Evolutionary conservation across 2,329 filamentous ascomycete genomes (phyloP), one percentile per base, ranked within the genome.

Genomic region (Amauroascus niger): DNA sequence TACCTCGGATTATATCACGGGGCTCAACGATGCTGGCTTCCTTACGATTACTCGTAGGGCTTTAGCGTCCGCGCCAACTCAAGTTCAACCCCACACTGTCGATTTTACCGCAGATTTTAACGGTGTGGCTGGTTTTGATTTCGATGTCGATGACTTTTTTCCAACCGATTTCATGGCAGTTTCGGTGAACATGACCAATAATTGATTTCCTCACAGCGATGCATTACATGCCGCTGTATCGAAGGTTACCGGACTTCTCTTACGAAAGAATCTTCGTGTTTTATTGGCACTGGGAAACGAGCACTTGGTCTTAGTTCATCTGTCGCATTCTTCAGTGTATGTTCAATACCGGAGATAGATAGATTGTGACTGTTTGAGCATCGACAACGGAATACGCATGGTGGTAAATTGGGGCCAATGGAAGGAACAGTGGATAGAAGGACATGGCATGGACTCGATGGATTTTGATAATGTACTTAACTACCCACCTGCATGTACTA

Each of bases 71-170:
- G 32, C 16, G 18, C 18, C 13, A 2, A 5, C 39, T 9, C 33
- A 35, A 35, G n/a, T 24, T n/a, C 39, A 43, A 30, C 13, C 33
- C 14, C 22, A 41, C 14, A 13, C 24, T 3, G 37, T n/a, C 16
- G 26, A 35, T n/a, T n/a, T n/a, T 41, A 22, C 22, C 33, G 26
- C 37, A 14, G 24, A 26, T 30, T 26, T 41, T 3, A 46, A 43
- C 16, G 18, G 40, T 20, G 53, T 48, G 54, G 37, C 26, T 30
- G 49, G 48, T 22, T 26, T 56, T 28, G 54, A 58, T 22, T 58
- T 56, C 37, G 54, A 58, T 18, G 49, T 58, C 8, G 56, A 56
- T 26, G 41, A 56, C 6, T 56, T 56, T 22, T 22, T 57, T 35
- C 52, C 20, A 26, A 43, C 16, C 2, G 48, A 50, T 11, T 40